Evolutionary conservation across 306 rosid genomes (phyloP), one percentile per base, ranked within the genome.

Genomic region (Prunus campanulata): DNA sequence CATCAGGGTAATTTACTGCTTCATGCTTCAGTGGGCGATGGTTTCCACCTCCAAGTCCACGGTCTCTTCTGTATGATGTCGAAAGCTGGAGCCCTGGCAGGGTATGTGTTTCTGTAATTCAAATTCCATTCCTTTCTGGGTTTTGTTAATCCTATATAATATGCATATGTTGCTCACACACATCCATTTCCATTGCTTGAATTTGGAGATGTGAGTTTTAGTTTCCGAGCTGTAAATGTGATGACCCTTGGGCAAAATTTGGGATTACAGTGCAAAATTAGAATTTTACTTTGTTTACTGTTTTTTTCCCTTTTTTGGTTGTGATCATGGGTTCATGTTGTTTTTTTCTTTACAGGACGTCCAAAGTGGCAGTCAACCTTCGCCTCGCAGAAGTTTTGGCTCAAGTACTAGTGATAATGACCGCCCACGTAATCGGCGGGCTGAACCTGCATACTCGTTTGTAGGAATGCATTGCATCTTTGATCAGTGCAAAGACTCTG

Each of bases 21-120:
- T 92, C 88, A 86, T 92, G 89, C 93, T 90, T 95, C 97, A 95
- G 98, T 85, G 98, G 96, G 78, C 94, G 92, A 85, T 90, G 95
- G 95, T 61, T 90, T 87, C 85, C 81, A 54, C 86, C 93, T 80
- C 81, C 84, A 83, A 88, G 87, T 92, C 88, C 95, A 64, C 83
- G 79, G 66, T 81, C 98, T 77, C 88, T 78, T 79, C 80, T 90
- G 93, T 90, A 85, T 71, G 98, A 95, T 80, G 97, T 76, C 81
- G 98, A 92, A 57, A 92, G 92, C 92, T 86, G 81, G 88, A 75
- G 84, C 89, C 91, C 98, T 80, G 77, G 86, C 75, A 84, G 91
- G 90, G 98, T 92, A 85, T 77, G 87, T 69, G 98, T 89, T 83
- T 79, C 85, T 73, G 16, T 72, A 56, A 71, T 86, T 77, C 52